Evolutionary conservation across 2,329 filamentous ascomycete genomes (phyloP), one percentile per base, ranked within the genome.

Genomic region (Curvularia verruculosa): DNA sequence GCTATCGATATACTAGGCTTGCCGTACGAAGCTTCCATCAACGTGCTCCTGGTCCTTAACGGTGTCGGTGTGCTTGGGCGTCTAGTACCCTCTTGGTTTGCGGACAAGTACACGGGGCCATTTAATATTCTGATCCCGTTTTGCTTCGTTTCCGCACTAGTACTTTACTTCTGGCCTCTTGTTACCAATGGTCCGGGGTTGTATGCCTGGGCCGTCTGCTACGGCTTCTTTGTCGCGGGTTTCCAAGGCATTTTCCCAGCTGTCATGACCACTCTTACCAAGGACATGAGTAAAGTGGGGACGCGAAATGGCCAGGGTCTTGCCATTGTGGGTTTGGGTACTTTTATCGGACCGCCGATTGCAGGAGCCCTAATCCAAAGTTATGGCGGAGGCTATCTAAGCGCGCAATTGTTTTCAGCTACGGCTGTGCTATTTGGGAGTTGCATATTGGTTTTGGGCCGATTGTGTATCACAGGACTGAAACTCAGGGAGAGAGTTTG

Each of bases 61-160:
- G 84, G 79, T 8, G 75, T 85, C 15, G 85, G 85, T 1, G 78
- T 87, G 3, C 68, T 83, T 0, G 79, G 81, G n/a, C 84, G 86
- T 0, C 71, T 85, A 1, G 61, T 86, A 1, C 80, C 82, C 0
- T 82, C 81, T 12, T 80, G 80, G 58, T 64, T 87, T 5, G 84
- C 84, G 0, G 84, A 87, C 67, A 78, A 74, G 6, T 74, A 63
- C 50, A 72, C 83, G 2, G 86, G 86, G 0, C 79, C 83, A 0
- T 75, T 87, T 46, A 87, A 87, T 63, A 79, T 81, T 1, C 78
- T 85, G 24, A 80, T 85, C n/a, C 80, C 84, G 0, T 80, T 81
- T 48, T 78, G 77, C 2, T 68, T 81, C 10, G 56, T 79, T 3
- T 77, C 83, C 3, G 78, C 79, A 1, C 69, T 82, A 13, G 74